Conservation (phyloP, 495 filamentous ascomycete species). For the Aspergillus nidulans region DNA sequence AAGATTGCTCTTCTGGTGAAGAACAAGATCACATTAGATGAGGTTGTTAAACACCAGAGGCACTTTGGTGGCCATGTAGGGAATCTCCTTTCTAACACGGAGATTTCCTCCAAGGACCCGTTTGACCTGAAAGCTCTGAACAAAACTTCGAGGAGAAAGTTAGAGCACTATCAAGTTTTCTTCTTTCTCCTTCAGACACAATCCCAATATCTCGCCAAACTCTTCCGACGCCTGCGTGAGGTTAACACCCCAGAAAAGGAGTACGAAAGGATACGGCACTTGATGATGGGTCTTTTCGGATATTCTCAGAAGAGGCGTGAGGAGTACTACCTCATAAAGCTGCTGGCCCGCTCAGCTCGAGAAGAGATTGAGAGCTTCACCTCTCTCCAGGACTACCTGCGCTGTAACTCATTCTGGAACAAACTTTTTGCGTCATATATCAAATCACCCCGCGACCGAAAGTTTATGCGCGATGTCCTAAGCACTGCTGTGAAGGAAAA, state of each 20-base stretch:
- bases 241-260: conserved; percentile 86
- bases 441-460: conserved; percentile 86
- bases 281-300: conserved; percentile 96
- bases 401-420: conserved; percentile 89
- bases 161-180: conserved; percentile 94
- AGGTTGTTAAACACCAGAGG: conserved; percentile 95
- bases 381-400: conserved; percentile 76
- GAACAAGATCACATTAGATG: conserved; percentile 98
- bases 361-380: conserved; percentile 78
- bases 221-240: conserved; percentile 82
- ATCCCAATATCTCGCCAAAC: conserved; percentile 82
- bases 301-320: conserved; percentile 96
- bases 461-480: conserved; percentile 81
- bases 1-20: conserved; percentile 98
- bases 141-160: conserved; percentile 88
- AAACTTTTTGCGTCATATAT: conserved; percentile 83
- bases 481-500: conserved; percentile 79
- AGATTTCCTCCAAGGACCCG: conserved; percentile 84
- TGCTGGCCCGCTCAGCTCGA: conserved; percentile 74
- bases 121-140: conserved; percentile 97
- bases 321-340: conserved; percentile 93
- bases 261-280: conserved; percentile 80
- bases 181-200: conserved; percentile 98
- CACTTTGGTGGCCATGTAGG: conserved; percentile 92
- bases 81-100: conserved; percentile 76